Evolutionary conservation across 2,329 filamentous ascomycete genomes (phyloP).

Genomic region (Venturia nashicola): DNA sequence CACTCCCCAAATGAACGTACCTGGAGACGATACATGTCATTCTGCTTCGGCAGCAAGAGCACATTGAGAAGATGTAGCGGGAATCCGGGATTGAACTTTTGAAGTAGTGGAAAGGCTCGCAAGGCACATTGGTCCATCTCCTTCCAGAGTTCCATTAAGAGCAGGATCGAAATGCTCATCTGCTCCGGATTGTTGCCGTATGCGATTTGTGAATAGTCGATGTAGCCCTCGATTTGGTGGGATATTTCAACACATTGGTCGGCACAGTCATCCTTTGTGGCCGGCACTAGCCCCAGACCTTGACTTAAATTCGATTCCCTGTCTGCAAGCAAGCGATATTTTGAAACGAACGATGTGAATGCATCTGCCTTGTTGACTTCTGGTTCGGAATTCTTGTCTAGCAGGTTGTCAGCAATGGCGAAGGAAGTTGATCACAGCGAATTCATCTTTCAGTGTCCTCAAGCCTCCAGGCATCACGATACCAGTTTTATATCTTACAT

Average conservation of each 20-base stretch:
- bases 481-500: too few species aligned
- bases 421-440: too few species aligned
- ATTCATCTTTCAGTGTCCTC: too few species aligned
- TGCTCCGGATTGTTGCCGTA: conserved; percentile 3
- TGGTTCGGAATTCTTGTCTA: background rate
- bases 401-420: too few species aligned
- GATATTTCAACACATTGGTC: background rate
- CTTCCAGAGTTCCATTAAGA: conserved; percentile 46
- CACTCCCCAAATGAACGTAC: background rate
- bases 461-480: too few species aligned
- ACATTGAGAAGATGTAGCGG: conserved; percentile 38
- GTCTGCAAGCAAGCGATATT: background rate
- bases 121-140: conserved; percentile 40
- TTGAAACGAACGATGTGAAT: background rate
- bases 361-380: background rate
- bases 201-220: background rate
- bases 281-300: background rate
- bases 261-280: background rate
- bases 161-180: conserved; percentile 36
- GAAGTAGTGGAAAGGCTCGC: conserved; percentile 33
- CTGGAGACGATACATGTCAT: conserved; percentile 40
- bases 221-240: background rate
- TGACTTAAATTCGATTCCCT: background rate
- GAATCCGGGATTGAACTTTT: conserved; percentile 41
- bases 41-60: conserved; percentile 35